Percentiles rank a stretch among this genome's conserved stretches.
Conservation (phyloP, 2,329 filamentous ascomycete species). For the Emergomyces pasteurianus region DNA sequence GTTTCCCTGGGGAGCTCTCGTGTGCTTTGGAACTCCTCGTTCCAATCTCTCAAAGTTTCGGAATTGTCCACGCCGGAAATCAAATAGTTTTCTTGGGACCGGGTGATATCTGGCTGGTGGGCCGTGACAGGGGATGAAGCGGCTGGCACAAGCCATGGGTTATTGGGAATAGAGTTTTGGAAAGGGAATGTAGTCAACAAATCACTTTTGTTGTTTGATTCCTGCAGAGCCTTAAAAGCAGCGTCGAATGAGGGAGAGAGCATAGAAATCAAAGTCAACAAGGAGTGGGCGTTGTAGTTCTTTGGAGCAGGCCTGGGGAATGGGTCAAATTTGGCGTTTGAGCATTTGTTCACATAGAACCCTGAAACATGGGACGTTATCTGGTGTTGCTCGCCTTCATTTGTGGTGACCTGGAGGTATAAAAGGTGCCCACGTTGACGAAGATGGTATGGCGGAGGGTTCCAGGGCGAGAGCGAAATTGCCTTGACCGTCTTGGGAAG, state of each 20-base stretch:
- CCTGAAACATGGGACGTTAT: constrained; percentile 88
- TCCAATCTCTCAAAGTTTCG: constrained; percentile 94
- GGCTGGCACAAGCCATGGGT: constrained; percentile 77
- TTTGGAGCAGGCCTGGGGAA: constrained; percentile 69
- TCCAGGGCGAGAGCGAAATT: constrained; percentile 84
- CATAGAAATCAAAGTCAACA: constrained; percentile 64
- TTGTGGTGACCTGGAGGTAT: constrained; percentile 79
- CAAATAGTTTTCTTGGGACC: constrained; percentile 85
- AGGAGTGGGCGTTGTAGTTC: constrained; percentile 67
- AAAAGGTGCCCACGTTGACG: constrained; percentile 85
- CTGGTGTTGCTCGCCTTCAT: constrained; percentile 88
- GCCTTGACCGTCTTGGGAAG: constrained; percentile 85
- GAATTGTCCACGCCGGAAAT: constrained; percentile 85
- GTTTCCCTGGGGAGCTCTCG: constrained; percentile 86
- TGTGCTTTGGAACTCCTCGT: constrained; percentile 96
- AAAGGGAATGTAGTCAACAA: constrained; percentile 89
- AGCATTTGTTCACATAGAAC: constrained; percentile 95
- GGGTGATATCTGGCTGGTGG: constrained; percentile 72
- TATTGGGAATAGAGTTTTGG: constrained; percentile 83
- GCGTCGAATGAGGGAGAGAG: constrained; percentile 73
- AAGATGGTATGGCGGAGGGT: constrained; percentile 84
- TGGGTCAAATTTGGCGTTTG: constrained; percentile 90
- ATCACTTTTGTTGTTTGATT: constrained; percentile 74
- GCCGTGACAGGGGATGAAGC: constrained; percentile 48
- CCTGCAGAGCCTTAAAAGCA: constrained; percentile 66